Conservation (phyloP, 495 filamentous ascomycete genomes). For the Xylaria cubensis region DNA sequence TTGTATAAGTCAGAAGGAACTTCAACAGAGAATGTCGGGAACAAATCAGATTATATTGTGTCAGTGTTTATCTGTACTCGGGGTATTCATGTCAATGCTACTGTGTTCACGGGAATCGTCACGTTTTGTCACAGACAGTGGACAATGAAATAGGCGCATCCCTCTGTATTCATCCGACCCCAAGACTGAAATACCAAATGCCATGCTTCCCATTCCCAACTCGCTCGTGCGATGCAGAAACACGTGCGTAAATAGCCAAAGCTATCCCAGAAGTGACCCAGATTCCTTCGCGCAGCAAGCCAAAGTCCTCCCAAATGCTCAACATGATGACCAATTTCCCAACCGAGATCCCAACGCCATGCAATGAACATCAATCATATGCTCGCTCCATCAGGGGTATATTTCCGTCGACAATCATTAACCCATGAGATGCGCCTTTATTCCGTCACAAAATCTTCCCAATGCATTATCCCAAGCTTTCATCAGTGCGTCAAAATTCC, state of each 20-base stretch:
- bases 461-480: neutral
- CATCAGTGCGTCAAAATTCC: neutral
- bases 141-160: neutral
- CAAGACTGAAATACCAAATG: neutral
- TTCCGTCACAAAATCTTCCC: neutral
- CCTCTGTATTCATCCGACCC: neutral
- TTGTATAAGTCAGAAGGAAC: no score
- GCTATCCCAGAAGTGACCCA: neutral
- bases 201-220: neutral
- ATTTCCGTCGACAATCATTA: neutral
- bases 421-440: neutral
- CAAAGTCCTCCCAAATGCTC: neutral
- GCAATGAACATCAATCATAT: no score
- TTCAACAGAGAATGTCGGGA: no score
- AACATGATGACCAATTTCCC: neutral
- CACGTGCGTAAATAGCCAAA: neutral
- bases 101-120: neutral
- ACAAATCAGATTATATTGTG: neutral
- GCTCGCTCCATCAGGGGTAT: neutral
- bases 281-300: neutral
- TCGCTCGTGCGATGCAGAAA: neutral
- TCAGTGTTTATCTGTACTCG: neutral
- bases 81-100: neutral
- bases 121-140: neutral
- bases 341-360: neutral